Evolutionary conservation across 2,329 filamentous ascomycete species (phyloP).

Genomic region (Reticulascus tulasneorum): DNA sequence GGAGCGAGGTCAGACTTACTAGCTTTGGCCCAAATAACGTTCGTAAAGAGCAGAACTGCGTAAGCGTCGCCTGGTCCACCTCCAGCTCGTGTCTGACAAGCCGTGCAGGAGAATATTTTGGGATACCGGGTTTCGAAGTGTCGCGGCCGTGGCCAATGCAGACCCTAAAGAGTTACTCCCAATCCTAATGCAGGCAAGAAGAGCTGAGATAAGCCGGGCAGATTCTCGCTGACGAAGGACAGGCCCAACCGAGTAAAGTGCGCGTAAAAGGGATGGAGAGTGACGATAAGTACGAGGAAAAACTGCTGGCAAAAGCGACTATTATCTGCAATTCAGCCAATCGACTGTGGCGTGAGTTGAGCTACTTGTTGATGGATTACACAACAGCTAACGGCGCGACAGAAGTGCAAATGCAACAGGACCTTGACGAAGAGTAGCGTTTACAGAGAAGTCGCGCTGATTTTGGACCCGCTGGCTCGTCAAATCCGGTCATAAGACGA

Average conservation of each 20-base stretch:
- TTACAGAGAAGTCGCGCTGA: background rate
- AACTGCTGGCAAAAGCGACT: constrained; percentile 62
- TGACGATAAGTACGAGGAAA: constrained; percentile 58
- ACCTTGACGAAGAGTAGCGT: constrained; percentile 40
- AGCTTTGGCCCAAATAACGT: constrained; percentile 67
- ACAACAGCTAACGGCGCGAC: constrained; percentile 13
- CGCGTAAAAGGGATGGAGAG: constrained; percentile 53
- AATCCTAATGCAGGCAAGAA: constrained; percentile 63
- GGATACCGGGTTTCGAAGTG: constrained; percentile 69
- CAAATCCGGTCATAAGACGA: constrained; percentile 4
- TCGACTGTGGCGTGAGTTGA: constrained; percentile 59
- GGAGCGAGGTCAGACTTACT: constrained; percentile 69
- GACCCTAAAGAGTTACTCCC: constrained; percentile 65
- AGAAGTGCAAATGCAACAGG: constrained; percentile 50
- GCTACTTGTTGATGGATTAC: background rate
- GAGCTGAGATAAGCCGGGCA: background rate
- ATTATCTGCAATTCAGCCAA: constrained; percentile 67
- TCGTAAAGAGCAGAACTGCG: constrained; percentile 74
- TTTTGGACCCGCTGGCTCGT: constrained; percentile 7
- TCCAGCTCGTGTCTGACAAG: constrained; percentile 5
- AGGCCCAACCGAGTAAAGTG: constrained; percentile 65
- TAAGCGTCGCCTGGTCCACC: constrained; percentile 23
- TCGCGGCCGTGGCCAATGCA: constrained; percentile 66
- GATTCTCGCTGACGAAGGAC: constrained; percentile 2
- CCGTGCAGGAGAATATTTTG: constrained; percentile 55